Evolutionary conservation across 768 basidiomycete species (phyloP).

Genomic region (Panellus pusillus): DNA sequence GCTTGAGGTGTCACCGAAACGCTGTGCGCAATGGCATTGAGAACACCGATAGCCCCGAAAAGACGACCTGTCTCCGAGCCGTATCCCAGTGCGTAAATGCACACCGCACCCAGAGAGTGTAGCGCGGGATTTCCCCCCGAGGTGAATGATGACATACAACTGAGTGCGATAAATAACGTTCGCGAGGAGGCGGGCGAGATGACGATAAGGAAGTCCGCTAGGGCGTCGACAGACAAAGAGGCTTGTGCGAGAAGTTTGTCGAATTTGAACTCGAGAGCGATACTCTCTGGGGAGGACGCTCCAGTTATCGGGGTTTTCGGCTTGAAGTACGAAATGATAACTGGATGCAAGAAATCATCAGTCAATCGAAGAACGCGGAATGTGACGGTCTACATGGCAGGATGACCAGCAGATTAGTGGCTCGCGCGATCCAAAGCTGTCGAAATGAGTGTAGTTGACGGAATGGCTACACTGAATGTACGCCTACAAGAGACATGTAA

Average conservation of each 20-base stretch:
- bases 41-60: slow-evolving; percentile 70
- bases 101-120: slow-evolving; percentile 72
- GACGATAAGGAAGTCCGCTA: slow-evolving; percentile 63
- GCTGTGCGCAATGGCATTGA: slow-evolving; percentile 66
- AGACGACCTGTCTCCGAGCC: slow-evolving; percentile 55
- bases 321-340: slow-evolving; percentile 64
- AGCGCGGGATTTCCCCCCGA: slow-evolving; percentile 63
- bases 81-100: slow-evolving; percentile 53
- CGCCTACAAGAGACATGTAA: slow-evolving; percentile 58
- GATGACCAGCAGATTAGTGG: slow-evolving; percentile 63
- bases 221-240: slow-evolving; percentile 67
- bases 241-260: slow-evolving; percentile 65
- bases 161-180: slow-evolving; percentile 54
- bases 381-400: slow-evolving; percentile 56
- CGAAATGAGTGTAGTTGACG: not conserved
- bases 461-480: not conserved
- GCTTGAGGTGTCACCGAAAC: slow-evolving; percentile 40
- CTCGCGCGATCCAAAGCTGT: slow-evolving; percentile 58
- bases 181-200: slow-evolving; percentile 52
- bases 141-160: slow-evolving; percentile 63
- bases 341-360: slow-evolving; percentile 30
- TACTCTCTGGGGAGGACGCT: slow-evolving; percentile 39
- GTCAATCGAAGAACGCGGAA: not conserved
- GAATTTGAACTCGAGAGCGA: slow-evolving; percentile 63
- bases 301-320: slow-evolving; percentile 37